Percentiles rank a stretch among this genome's conserved stretches.
These are phyloP conservation scores for Plantago elongata DNA, from an alignment of 257 asterid species.

Conservation along the genomic window DNA sequence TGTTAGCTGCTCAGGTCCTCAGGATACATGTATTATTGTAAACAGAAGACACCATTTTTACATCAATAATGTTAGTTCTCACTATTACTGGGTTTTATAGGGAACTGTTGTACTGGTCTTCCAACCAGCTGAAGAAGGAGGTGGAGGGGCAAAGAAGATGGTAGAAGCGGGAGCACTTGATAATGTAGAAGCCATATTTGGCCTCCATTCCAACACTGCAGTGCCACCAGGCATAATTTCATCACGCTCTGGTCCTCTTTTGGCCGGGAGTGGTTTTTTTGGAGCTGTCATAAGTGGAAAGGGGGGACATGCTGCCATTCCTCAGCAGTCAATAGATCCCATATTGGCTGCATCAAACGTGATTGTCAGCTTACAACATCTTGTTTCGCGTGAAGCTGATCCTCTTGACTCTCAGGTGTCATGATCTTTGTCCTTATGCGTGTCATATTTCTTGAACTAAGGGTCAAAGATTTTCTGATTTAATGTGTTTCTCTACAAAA, in stretches of 20 bases:
- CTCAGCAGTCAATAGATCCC: constrained; percentile 90
- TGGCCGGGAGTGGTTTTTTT: constrained; percentile 81
- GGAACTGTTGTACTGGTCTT: constrained; percentile 88
- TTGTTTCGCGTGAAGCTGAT: constrained; percentile 91
- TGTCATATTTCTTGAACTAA: constrained; percentile 1
- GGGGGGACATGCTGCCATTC: constrained; percentile 98
- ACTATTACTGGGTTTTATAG: constrained; percentile 27
- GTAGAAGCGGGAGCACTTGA: constrained; percentile 71
- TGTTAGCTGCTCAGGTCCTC: no score
- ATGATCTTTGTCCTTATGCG: constrained; percentile 6
- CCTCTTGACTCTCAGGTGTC: constrained; percentile 94
- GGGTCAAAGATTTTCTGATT: no score
- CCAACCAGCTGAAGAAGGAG: constrained; percentile 99
- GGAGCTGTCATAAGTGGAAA: constrained; percentile 89
- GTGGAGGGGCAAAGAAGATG: constrained; percentile 90
- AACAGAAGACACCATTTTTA: not conserved
- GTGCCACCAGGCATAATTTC: constrained; percentile 52
- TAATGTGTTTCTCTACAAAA: no score
- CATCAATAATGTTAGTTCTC: not conserved
- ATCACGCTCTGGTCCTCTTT: constrained; percentile 60
- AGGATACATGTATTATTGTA: not conserved
- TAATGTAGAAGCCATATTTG: constrained; percentile 77
- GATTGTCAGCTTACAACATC: constrained; percentile 79
- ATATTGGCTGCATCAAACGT: constrained; percentile 84
- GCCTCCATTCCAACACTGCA: constrained; percentile 43